These are phyloP conservation scores for Amorphotheca resinae DNA, from an alignment of 495 filamentous ascomycete genomes.

Conservation along the genomic window DNA sequence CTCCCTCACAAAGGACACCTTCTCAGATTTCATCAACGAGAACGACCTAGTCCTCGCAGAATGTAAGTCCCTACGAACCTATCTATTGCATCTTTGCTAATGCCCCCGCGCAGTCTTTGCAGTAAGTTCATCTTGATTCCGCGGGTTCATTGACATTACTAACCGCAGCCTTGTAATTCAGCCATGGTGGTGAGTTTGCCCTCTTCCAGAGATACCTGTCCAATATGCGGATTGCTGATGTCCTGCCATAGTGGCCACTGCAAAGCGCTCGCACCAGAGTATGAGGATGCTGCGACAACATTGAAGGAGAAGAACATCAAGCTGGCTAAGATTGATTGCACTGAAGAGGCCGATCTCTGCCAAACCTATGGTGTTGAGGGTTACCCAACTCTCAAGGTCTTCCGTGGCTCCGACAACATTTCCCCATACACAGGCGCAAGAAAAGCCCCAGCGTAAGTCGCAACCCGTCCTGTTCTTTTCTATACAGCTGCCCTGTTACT, in stretches of 20 bases:
- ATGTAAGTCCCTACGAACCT: slow-evolving; percentile 39
- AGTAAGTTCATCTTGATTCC: slow-evolving; percentile 15
- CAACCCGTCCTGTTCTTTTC: background rate
- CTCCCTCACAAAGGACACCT: slow-evolving; percentile 73
- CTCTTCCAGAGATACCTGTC: slow-evolving; percentile 51
- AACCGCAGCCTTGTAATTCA: slow-evolving; percentile 10
- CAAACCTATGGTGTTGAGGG: slow-evolving; percentile 82
- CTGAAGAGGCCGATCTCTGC: slow-evolving; percentile 85
- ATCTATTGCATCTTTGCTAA: slow-evolving; percentile 11
- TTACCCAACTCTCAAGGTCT: slow-evolving; percentile 97
- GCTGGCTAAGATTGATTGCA: slow-evolving; percentile 93
- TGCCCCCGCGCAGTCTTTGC: slow-evolving; percentile 17
- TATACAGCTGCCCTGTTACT: slow-evolving; percentile 12
- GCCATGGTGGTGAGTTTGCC: slow-evolving; percentile 18
- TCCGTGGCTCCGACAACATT: slow-evolving; percentile 80
- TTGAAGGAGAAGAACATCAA: slow-evolving; percentile 93
- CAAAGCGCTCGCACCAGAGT: slow-evolving; percentile 75
- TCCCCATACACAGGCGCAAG: slow-evolving; percentile 78
- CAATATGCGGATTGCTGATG: slow-evolving; percentile 19
- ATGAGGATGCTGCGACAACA: slow-evolving; percentile 82
- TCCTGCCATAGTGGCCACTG: slow-evolving; percentile 50
- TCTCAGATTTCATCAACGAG: slow-evolving; percentile 70
- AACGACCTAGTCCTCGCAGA: slow-evolving; percentile 74
- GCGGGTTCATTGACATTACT: slow-evolving; percentile 13
- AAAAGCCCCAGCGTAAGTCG: slow-evolving; percentile 76